Evolutionary conservation across 345 rosid species (phyloP), one percentile per base, ranked within the genome.

Genomic region (Odontarrhena argentea): DNA sequence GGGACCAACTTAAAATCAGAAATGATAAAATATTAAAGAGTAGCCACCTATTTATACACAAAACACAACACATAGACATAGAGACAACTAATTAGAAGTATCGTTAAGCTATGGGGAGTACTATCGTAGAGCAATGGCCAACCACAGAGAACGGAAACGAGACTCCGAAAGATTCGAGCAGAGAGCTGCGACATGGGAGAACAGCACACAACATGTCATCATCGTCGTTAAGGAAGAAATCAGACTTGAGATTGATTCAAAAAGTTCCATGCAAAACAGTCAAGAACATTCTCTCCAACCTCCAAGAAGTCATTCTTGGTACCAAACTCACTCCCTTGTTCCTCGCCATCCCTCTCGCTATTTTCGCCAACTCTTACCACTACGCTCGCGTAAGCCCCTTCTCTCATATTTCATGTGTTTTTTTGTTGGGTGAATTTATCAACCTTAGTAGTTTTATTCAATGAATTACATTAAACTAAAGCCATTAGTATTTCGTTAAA

Each of bases 131-230:
- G 55, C 87, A 87, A 45, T 79, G 85, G n/a, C 70, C 77, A 74
- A 49, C 75, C 18, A 0, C 84, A 61, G 98, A 93, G 78, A 80
- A 74, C 37, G 97, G 83, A 43, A 52, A 60, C 68, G 56, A 30
- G 26, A 80, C 70, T 63, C 8, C 73, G 1, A 90, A 88, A 78
- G 87, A 81, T 0, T 51, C 67, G 32, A 71, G 73, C 82, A 84
- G 77, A 76, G 96, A 92, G 80, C 75, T 44, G 25, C 62, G 88
- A 60, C 94, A 76, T 60, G 87, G 87, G n/a, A 79, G 86, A 62
- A 93, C 89, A 0, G 91, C 89, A 0, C 94, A 88, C 68, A 93
- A 85, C 87, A 78, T 81, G 97, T 93, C 96, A 0, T 87, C 96
- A 1, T 88, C 97, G 0, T 90, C 96, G 0, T 24, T 93, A 70